A percentile compares a stretch with the other conserved stretches of the same genome.
Evolutionary conservation across 148 eudicot species (phyloP).

Genomic region (Fallopia convolvulus): DNA sequence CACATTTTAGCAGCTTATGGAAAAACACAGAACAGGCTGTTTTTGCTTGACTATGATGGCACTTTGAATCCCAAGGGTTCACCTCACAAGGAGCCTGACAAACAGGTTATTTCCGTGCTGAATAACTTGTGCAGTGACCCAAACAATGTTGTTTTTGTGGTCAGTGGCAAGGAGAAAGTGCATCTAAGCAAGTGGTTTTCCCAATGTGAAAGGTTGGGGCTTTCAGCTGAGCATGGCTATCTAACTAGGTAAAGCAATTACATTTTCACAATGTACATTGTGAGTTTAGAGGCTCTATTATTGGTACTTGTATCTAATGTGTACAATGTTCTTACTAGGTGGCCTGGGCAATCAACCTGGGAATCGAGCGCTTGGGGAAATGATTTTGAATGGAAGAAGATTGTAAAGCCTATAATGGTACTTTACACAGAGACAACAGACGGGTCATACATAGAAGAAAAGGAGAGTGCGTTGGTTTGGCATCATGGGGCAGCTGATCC

Average conservation of each 20-base stretch:
- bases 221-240: constrained; percentile 81
- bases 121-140: constrained; percentile 53
- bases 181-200: constrained; percentile 59
- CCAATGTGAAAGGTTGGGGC: constrained; percentile 54
- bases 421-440: constrained; percentile 81
- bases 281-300: neutral
- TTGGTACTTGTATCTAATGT: neutral
- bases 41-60: constrained; percentile 75
- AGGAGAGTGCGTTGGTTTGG: constrained; percentile 82
- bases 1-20: constrained; percentile 49
- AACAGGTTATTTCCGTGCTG: constrained; percentile 34
- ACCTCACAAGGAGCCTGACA: constrained; percentile 47
- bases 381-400: constrained; percentile 62
- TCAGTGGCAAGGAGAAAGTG: constrained; percentile 61
- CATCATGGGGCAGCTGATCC: constrained; percentile 75
- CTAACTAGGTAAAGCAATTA: constrained; percentile 39
- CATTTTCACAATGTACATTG: neutral
- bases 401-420: constrained; percentile 67
- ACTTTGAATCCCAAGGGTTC: constrained; percentile 51
- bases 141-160: constrained; percentile 64
- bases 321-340: constrained; percentile 21
- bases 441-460: constrained; percentile 66
- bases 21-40: constrained; percentile 37
- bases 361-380: constrained; percentile 26
- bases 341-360: constrained; percentile 53